Percentiles rank a stretch among this genome's conserved stretches.
Evolutionary conservation across 495 filamentous ascomycete species (phyloP).

Genomic region (Pyrenula aspistea): DNA sequence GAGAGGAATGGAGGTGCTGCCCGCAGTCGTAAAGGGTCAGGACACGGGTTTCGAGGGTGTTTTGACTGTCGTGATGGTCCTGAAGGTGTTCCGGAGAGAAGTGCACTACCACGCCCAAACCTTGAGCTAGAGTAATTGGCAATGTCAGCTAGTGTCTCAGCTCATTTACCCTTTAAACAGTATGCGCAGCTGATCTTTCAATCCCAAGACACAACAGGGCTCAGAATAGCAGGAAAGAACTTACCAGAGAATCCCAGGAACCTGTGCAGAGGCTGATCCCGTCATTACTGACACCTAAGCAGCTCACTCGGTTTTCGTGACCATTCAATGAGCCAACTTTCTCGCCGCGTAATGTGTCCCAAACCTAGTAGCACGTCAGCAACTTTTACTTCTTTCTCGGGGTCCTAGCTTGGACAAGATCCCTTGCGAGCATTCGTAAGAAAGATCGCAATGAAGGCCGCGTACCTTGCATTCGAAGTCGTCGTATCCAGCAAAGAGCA

Average conservation of each 20-base stretch:
- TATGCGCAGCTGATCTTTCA: not conserved
- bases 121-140: conserved; percentile 50
- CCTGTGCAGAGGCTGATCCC: conserved; percentile 98
- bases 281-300: conserved; percentile 94
- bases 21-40: not conserved
- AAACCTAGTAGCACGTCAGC: conserved; percentile 49
- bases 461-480: conserved; percentile 99
- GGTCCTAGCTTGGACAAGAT: not conserved
- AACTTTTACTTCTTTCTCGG: conserved; percentile 9
- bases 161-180: not conserved
- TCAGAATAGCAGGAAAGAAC: conserved; percentile 21
- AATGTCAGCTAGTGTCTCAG: too few relatives aligned
- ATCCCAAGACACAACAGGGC: too few relatives aligned
- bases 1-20: not conserved
- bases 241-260: conserved; percentile 97
- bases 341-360: conserved; percentile 93
- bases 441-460: not conserved
- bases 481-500: conserved; percentile 96
- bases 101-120: conserved; percentile 62
- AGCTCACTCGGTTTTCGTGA: conserved; percentile 98
- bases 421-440: not conserved
- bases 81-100: not conserved
- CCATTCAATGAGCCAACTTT: conserved; percentile 93
- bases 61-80: not conserved
- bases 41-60: conserved; percentile 1